Conservation (phyloP, 306 rosid genomes). For the Sechiopsis laciniata region DNA sequence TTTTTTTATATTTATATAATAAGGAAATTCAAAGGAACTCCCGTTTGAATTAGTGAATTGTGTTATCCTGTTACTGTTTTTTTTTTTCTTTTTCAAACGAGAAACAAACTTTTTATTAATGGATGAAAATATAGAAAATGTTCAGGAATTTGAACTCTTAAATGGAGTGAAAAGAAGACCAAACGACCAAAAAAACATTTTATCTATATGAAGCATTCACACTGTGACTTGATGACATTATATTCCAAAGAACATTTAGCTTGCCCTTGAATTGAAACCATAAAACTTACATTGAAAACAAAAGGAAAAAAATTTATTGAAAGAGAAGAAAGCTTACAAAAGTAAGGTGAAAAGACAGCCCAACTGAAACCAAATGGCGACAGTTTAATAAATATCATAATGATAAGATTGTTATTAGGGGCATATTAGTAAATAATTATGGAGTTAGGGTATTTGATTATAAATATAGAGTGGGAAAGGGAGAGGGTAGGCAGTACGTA, state of each 20-base stretch:
- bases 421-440: too few relatives aligned
- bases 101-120: neutral
- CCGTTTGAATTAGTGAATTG: slow-evolving; percentile 5
- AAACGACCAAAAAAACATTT: neutral
- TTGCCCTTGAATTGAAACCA: neutral
- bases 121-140: slow-evolving; percentile 4
- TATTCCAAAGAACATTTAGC: neutral
- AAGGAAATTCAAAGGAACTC: neutral
- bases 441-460: neutral
- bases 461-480: neutral
- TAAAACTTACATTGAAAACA: too few relatives aligned
- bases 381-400: too few relatives aligned
- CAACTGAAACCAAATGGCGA: too few relatives aligned
- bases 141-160: neutral
- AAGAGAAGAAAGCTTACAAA: too few relatives aligned
- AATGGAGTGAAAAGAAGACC: neutral
- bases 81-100: neutral
- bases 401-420: too few relatives aligned
- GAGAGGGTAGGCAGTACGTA: neutral
- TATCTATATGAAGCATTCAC: neutral
- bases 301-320: too few relatives aligned
- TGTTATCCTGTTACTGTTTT: neutral
- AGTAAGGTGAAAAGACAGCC: too few relatives aligned
- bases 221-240: neutral
- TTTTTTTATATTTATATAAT: neutral